phyloP scores from a whole-genome alignment of 495 filamentous ascomycete genomes.

The Aspergillus nidulans region DNA sequence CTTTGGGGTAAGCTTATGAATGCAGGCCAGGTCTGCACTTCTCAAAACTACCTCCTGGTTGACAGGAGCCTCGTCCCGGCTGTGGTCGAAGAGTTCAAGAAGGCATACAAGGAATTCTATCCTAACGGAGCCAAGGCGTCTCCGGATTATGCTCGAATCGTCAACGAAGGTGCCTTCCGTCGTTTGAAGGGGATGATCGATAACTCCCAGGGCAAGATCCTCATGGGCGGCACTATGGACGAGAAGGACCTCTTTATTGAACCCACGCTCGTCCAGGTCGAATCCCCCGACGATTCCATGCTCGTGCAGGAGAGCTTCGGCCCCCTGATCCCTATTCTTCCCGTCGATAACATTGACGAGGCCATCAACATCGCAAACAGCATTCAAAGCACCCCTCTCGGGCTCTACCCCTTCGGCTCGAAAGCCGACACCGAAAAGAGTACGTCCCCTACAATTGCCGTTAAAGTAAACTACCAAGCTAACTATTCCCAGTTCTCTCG shows the following conservation, averaged over 20 bases:
- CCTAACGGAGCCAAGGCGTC: constrained; percentile 74
- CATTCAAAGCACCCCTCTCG: constrained; percentile 75
- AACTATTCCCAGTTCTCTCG: constrained; percentile 47
- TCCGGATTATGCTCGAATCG: constrained; percentile 70
- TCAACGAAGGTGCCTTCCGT: constrained; percentile 71
- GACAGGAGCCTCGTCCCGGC: constrained; percentile 65
- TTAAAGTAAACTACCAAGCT: constrained; percentile 6
- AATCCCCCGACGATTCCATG: constrained; percentile 70
- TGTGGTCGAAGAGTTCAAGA: constrained; percentile 72
- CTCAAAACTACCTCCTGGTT: constrained; percentile 83
- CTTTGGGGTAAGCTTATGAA: constrained; percentile 85
- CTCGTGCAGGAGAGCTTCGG: constrained; percentile 83
- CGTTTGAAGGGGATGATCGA: constrained; percentile 89
- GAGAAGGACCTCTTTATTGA: constrained; percentile 76
- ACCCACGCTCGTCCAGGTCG: constrained; percentile 76
- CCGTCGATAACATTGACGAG: constrained; percentile 71
- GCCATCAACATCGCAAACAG: constrained; percentile 72
- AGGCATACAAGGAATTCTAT: constrained; percentile 71
- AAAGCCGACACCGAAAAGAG: constrained; percentile 67
- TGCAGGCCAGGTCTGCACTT: constrained; percentile 84
- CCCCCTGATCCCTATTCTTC: constrained; percentile 75
- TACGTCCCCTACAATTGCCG: constrained; percentile 17
- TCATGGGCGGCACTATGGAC: constrained; percentile 79
- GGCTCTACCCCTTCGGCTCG: constrained; percentile 77
- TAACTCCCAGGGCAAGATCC: constrained; percentile 72